Evolutionary conservation across 768 basidiomycete species (phyloP), one percentile per base, ranked within the genome.

Genomic region (Neoboletus brunneissimus): DNA sequence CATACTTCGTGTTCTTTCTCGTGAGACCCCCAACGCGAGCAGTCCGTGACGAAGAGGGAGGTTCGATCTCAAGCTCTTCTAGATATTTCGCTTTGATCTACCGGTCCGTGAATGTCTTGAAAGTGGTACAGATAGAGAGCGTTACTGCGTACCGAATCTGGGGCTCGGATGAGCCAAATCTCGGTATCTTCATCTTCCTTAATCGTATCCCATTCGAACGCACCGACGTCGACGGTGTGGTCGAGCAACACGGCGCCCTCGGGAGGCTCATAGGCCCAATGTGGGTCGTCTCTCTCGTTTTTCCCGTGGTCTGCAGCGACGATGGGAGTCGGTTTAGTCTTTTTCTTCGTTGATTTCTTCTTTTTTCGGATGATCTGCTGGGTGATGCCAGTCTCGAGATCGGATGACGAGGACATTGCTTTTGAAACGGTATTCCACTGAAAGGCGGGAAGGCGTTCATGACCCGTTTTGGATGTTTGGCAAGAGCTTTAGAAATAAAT

Each of bases 41-140:
- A 5, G 72, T 80, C 61, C 54, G 59, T 16, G 77, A 72, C 7
- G 76, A 67, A 0, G 77, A 66, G 5, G 82, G 75, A 0, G 75
- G 61, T 41, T 81, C 77, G 8, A 91, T 62, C 48, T 77, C 71
- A 23, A 83, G 60, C 16, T 75, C 76, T 31, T 85, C 78, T 12
- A 91, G 70, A 58, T 88, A 74, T 68, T 85, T 88, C 8, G 83
- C 70, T 68, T 88, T 86, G 37, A 91, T 68, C 89, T 91, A 53
- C 37, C 20, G 18, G 29, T 44, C 48, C 8, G 23, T 48, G 43
- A 54, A 32, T 22, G 3, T 22, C 27, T n/a, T 25, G 18, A 41
- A n/a, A 12, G 22, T 5, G 6, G 16, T 8, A 29, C 32, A 18
- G 37, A 35, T 13, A 29, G n/a, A 22, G 48, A 23, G 35, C 20